Evolutionary conservation across 1,284 basidiomycete genomes (phyloP), one percentile per base, ranked within the genome.

Genomic region (Tremellales sp.): DNA sequence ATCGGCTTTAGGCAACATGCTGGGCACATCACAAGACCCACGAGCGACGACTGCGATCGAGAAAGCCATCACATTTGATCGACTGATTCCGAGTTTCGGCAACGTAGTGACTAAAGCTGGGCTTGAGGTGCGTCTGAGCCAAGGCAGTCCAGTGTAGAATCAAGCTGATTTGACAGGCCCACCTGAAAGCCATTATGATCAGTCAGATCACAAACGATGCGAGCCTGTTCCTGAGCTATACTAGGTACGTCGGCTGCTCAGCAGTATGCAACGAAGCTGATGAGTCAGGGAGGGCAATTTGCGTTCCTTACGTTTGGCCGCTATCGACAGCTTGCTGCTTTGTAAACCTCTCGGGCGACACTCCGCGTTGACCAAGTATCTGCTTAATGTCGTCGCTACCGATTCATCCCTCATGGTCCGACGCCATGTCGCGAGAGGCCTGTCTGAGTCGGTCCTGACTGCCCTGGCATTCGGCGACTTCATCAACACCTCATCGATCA

Each of bases 81-180:
- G 91, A 49, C 79, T 98, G 15, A 93, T 98, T 48, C 90, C 96
- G 3, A 96, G 93, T 3, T 86, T 84, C 53, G 91, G 97, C 65
- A 98, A 98, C 65, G 83, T 92, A 22, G 85, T 98, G 35, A 93
- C 93, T 0, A 80, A 91, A 47, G 90, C 94, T 25, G 85, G 85
- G 3, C 76, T 97, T 45, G 88, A 93, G 81, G 89, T 91, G 56
- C 56, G 80, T 70, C 21, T 13, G 11, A 46, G n/a, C n/a, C n/a
- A n/a, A n/a, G n/a, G n/a, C n/a, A n/a, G n/a, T n/a, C n/a, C 53
- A 4, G 29, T 48, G 31, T 45, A 64, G 47, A 59, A 58, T 48
- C 52, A 57, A 23, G 61, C 64, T 43, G n/a, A 24, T n/a, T 31
- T 40, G n/a, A n/a, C 51, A 93, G 87, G 91, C 89, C 62, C 83